These are phyloP conservation scores for Apiospora marii DNA, from an alignment of 2,329 filamentous ascomycete genomes.

Conservation along the genomic window DNA sequence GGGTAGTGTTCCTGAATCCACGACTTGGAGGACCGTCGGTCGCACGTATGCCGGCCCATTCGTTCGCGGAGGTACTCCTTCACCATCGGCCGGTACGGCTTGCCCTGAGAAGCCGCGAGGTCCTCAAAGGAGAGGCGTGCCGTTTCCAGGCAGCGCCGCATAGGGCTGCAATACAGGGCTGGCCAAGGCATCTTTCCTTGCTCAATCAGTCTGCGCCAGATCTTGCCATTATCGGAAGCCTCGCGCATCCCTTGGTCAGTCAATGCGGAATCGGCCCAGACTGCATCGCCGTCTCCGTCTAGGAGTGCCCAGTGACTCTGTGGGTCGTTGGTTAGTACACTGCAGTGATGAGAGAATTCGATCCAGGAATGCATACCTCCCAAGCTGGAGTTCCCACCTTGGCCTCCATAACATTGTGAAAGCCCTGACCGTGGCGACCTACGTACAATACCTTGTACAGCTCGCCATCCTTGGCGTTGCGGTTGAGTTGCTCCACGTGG, in stretches of 20 bases:
- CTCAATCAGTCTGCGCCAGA: slow-evolving; percentile 51
- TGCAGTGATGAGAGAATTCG: neutral
- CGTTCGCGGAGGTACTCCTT: slow-evolving; percentile 58
- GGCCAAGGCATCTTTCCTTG: slow-evolving; percentile 53
- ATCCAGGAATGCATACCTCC: slow-evolving; percentile 17
- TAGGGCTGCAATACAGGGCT: slow-evolving; percentile 55
- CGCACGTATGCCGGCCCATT: slow-evolving; percentile 59
- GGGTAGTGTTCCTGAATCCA: slow-evolving; percentile 52
- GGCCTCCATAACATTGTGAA: slow-evolving; percentile 26
- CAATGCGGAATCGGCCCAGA: slow-evolving; percentile 41
- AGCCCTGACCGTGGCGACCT: slow-evolving; percentile 27
- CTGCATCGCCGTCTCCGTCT: slow-evolving; percentile 25
- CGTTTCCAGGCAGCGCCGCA: slow-evolving; percentile 57
- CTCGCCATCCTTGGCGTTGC: slow-evolving; percentile 21
- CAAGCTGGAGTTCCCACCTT: slow-evolving; percentile 27
- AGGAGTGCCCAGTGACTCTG: slow-evolving; percentile 28
- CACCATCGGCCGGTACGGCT: slow-evolving; percentile 50
- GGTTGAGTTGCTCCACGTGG: slow-evolving; percentile 25
- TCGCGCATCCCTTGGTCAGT: slow-evolving; percentile 53
- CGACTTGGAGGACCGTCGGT: slow-evolving; percentile 50
- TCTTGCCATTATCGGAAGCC: slow-evolving; percentile 50
- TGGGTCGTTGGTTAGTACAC: neutral
- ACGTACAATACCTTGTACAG: slow-evolving; percentile 29
- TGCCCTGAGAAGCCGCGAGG: slow-evolving; percentile 42
- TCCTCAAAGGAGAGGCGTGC: slow-evolving; percentile 52